Evolutionary conservation across 2,329 filamentous ascomycete genomes (phyloP), one percentile per base, ranked within the genome.

Genomic region (Whalleya microplaca): DNA sequence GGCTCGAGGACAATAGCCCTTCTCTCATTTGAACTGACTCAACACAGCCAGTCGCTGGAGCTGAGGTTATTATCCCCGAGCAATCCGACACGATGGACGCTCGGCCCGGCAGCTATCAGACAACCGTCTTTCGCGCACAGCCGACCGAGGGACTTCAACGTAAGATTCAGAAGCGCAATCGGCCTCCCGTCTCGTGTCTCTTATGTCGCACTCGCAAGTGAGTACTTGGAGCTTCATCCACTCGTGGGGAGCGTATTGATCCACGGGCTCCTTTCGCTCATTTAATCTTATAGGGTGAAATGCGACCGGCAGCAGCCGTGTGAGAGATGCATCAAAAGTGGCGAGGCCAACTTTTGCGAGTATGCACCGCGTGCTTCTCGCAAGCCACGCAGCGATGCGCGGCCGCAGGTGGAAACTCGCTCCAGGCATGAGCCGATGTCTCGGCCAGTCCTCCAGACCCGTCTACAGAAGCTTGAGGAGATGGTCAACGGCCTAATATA

Each of bases 271-370:
- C 57, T 56, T 43, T 43, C 55, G 40, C 51, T 61, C 44, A 55
- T 56, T 41, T 48, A 44, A 43, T 51, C 21, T 41, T 21, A 37
- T 48, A 69, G 68, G 65, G 69, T 73, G 45, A 76, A 75, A 71
- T 76, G 74, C 63, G 73, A 76, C 55, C 71, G 74, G 40, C 67
- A 72, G 48, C 66, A 72, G 44, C 74, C 74, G n/a, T 76, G 73
- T 64, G 70, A 71, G 50, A 69, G 75, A 56, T 76, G 74, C 55
- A 59, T 72, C 42, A 75, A 73, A 61, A 74, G 71, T 51, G 73
- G 71, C 42, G 70, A 73, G 59, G 70, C 67, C 43, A 67, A 65
- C 29, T 69, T 70, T 48, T 76, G 74, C 61, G 69, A 69, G 51
- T 74, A 75, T 65, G 73, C 73, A n/a, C 65, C 68, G 29, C 71